Evolutionary conservation across 2,329 filamentous ascomycete species (phyloP).

Genomic region (Claviceps maximensis): DNA sequence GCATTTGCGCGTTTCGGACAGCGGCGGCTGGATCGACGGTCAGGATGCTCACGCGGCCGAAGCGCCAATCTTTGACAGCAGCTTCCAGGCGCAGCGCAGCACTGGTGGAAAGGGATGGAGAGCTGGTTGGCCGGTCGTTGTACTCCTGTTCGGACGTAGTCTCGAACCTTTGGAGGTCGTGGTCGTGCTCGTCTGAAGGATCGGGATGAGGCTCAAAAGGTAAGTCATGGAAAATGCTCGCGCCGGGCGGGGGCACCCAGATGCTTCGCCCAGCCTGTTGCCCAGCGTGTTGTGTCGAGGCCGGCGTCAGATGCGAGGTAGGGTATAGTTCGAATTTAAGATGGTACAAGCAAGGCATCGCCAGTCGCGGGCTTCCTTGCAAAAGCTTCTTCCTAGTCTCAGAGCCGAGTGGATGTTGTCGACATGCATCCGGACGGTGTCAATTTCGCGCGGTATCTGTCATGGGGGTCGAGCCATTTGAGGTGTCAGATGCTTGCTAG

Average conservation of each 20-base stretch:
- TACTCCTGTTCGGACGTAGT: conserved; percentile 27
- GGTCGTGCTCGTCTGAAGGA: conserved; percentile 9
- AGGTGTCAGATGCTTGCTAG: neutral
- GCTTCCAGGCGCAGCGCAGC: conserved; percentile 33
- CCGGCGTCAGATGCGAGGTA: conserved; percentile 23
- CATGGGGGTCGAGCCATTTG: neutral
- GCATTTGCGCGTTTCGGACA: conserved; percentile 16
- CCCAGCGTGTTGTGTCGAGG: conserved; percentile 6
- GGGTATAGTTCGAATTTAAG: conserved; percentile 53
- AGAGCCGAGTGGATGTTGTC: neutral
- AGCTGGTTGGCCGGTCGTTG: conserved; percentile 26
- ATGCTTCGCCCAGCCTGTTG: conserved; percentile 16
- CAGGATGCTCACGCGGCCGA: conserved; percentile 65
- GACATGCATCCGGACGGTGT: neutral
- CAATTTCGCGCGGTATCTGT: neutral
- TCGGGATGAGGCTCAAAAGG: conserved; percentile 32
- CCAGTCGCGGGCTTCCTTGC: neutral
- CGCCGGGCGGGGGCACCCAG: conserved; percentile 37
- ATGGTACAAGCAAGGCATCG: conserved; percentile 53
- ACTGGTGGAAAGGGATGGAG: conserved; percentile 28
- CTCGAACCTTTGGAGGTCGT: conserved; percentile 20
- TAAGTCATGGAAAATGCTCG: conserved; percentile 42
- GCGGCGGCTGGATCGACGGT: conserved; percentile 54
- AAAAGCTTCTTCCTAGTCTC: neutral
- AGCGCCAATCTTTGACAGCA: conserved; percentile 61